Evolutionary conservation across 192 early-diverging fungal species (phyloP), one percentile per base, ranked within the genome.

Genomic region (Geosiphon pyriformis): DNA sequence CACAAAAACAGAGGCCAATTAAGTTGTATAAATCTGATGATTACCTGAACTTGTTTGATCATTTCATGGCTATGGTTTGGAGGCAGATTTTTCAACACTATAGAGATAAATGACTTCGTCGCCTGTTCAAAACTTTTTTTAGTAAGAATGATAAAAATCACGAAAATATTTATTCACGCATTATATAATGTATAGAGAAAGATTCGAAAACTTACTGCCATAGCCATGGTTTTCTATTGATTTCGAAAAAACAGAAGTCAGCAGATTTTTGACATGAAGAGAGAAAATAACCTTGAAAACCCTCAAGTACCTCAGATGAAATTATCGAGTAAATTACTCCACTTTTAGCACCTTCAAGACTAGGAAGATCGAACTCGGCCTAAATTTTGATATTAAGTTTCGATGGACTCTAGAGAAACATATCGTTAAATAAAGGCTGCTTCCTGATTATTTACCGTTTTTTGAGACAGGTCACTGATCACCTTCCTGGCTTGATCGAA

Each of bases 331-430:
- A 82, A 50, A 85, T 82, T 10, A 85, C 80, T 25, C 79, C 75
- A 65, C 80, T 82, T 72, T 82, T 82, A 26, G 83, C 83, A 59
- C 80, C 83, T 48, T 82, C 83, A 26, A 85, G 54, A 22, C 69
- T 70, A 57, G 78, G 68, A 22, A 69, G 67, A 17, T 78, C 75
- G 65, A 82, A 80, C 6, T 72, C 71, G 59, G 76, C 69, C 70
- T 72, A 42, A 55, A 26, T 59, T 26, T 30, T 17, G 22, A 27
- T 29, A 59, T 59, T 59, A 42, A 59, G n/a, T 15, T 15, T 53
- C 22, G 3, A 6, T 26, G 17, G 4, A 0, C 10, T 17, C 23
- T n/a, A 26, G 33, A 8, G 22, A 62, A 7, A 27, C 25, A 2
- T 15, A 48, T 47, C 20, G 7, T 46, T 15, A 23, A 62, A 62